phyloP scores from a whole-genome alignment of 2,329 filamentous ascomycete species.

The Arthroderma uncinatum region DNA sequence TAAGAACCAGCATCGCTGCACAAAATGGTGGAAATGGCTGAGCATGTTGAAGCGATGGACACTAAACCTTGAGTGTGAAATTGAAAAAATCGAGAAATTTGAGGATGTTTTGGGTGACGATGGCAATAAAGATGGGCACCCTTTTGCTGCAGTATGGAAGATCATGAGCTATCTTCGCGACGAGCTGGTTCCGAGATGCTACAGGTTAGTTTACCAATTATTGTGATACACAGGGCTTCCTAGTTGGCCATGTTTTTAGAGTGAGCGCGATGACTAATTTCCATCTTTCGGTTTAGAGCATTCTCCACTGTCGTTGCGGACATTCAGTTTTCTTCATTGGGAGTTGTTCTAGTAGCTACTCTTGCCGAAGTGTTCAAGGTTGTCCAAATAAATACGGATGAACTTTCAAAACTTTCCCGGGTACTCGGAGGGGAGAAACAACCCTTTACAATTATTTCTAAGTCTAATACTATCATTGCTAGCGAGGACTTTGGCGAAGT shows the following conservation, averaged over 20 bases:
- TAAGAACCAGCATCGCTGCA: conserved; percentile 75
- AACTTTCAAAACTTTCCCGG: background rate
- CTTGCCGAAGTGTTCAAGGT: conserved; percentile 48
- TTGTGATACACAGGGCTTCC: no score
- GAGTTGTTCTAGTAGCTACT: conserved; percentile 54
- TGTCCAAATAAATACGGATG: background rate
- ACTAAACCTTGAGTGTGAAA: conserved; percentile 41
- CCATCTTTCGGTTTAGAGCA: conserved; percentile 19
- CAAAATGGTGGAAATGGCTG: conserved; percentile 72
- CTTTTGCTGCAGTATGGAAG: conserved; percentile 21
- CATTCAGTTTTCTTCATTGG: conserved; percentile 60
- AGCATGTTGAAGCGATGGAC: conserved; percentile 58
- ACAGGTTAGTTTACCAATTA: conserved; percentile 25
- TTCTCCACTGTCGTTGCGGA: conserved; percentile 63
- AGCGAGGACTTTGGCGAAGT: conserved; percentile 12
- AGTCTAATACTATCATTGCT: background rate
- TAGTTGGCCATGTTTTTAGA: background rate
- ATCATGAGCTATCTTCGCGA: conserved; percentile 22
- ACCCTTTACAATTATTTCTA: background rate
- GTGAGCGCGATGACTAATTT: background rate
- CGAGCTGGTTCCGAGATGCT: conserved; percentile 32
- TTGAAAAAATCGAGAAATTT: conserved; percentile 36
- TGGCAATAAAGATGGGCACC: conserved; percentile 6
- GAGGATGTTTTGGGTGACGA: conserved; percentile 15
- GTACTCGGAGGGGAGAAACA: background rate